Evolutionary conservation across 768 basidiomycete genomes (phyloP).

Genomic region (Termitomyces sp.): DNA sequence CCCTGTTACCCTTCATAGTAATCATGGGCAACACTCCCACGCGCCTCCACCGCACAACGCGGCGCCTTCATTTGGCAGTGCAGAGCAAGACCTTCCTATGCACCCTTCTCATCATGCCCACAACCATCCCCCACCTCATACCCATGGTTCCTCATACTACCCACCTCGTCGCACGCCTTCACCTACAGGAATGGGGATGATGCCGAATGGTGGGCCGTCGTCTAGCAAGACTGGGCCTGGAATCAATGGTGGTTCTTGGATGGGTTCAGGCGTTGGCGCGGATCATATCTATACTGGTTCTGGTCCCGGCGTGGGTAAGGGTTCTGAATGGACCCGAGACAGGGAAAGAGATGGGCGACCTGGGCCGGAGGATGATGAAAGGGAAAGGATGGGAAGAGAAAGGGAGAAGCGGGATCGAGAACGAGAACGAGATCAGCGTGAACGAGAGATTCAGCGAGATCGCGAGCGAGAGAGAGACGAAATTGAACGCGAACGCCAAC

Average conservation of each 20-base stretch:
- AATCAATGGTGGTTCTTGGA: conserved; percentile 28
- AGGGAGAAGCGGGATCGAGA: conserved; percentile 18
- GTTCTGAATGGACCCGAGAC: conserved; percentile 16
- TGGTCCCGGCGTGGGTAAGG: conserved; percentile 10
- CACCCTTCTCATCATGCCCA: conserved; percentile 7
- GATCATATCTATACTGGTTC: conserved; percentile 16
- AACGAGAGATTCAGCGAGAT: conserved; percentile 24
- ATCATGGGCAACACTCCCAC: conserved; percentile 6
- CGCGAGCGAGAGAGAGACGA: conserved; percentile 17
- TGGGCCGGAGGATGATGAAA: conserved; percentile 16
- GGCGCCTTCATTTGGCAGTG: conserved; percentile 21
- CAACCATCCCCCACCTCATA: conserved; percentile 8
- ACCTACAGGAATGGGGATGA: conserved; percentile 15
- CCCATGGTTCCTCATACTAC: conserved; percentile 8
- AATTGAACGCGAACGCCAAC: conserved; percentile 20
- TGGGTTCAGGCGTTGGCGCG: conserved; percentile 28
- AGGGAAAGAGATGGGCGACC: conserved; percentile 12
- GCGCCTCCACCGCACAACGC: conserved; percentile 1
- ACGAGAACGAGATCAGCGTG: conserved; percentile 14
- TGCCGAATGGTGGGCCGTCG: conserved; percentile 23
- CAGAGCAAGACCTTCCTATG: conserved; percentile 7
- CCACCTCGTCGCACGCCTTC: conserved; percentile 30
- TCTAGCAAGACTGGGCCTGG: conserved; percentile 16
- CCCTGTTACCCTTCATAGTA: conserved; percentile 2
- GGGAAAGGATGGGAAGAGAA: conserved; percentile 28